These are phyloP conservation scores for Scleromitrula shiraiana DNA, from an alignment of 2,329 filamentous ascomycete genomes.

Conservation along the genomic window DNA sequence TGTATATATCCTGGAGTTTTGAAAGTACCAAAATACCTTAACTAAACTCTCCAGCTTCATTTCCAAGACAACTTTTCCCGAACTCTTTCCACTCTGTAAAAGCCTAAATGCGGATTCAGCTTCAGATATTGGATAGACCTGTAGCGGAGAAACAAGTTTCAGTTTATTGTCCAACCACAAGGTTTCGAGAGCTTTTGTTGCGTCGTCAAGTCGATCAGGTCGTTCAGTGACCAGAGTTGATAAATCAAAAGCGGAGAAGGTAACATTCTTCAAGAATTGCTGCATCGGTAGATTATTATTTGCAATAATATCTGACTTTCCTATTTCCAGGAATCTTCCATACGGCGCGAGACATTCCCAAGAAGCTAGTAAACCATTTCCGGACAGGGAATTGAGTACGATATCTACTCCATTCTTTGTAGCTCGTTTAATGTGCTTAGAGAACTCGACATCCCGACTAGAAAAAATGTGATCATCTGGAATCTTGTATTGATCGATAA, in stretches of 20 bases:
- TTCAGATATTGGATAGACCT: slow-evolving; percentile 9
- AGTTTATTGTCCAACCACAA: neutral
- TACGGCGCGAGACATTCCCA: neutral
- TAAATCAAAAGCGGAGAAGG: neutral
- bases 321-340: neutral
- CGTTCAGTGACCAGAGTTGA: neutral
- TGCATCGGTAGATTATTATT: neutral
- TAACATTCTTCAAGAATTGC: neutral
- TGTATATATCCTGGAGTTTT: neutral
- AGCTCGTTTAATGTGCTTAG: neutral
- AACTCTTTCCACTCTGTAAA: slow-evolving; percentile 14
- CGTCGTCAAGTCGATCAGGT: neutral
- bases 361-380: neutral
- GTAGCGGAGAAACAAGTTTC: neutral
- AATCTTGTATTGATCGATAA: neutral
- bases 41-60: neutral
- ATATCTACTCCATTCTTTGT: neutral
- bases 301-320: neutral
- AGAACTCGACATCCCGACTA: neutral
- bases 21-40: neutral
- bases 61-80: slow-evolving; percentile 13
- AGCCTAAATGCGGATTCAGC: slow-evolving; percentile 12
- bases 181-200: neutral
- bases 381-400: neutral
- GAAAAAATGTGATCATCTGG: neutral